A percentile compares a stretch with the other conserved stretches of the same genome.
Conservation (phyloP, 805 yeast genomes). For the Candida chilensis region DNA sequence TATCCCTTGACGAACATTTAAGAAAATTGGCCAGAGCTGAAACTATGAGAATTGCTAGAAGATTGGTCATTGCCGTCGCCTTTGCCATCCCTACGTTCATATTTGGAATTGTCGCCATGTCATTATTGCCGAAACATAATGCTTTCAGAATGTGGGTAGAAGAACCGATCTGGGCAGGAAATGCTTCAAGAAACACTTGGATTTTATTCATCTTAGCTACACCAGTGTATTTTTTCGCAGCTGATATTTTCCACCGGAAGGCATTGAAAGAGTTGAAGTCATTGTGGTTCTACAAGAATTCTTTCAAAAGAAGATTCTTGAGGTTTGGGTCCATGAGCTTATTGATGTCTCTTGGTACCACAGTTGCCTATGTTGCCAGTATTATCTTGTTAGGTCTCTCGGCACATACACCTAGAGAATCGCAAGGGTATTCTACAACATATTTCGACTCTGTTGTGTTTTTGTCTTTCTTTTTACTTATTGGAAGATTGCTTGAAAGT, state of each 20-base stretch:
- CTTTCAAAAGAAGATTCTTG: slow-evolving; percentile 47
- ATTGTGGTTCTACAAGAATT: slow-evolving; percentile 47
- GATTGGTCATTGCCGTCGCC: slow-evolving; percentile 39
- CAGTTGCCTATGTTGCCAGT: slow-evolving; percentile 64
- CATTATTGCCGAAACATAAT: slow-evolving; percentile 34
- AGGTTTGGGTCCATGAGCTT: slow-evolving; percentile 75
- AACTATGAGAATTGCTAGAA: slow-evolving; percentile 29
- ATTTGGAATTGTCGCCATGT: slow-evolving; percentile 65
- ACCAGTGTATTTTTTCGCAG: slow-evolving; percentile 68
- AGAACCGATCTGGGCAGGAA: slow-evolving; percentile 55
- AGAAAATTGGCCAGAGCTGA: slow-evolving; percentile 38
- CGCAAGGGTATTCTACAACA: slow-evolving; percentile 45
- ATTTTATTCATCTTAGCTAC: slow-evolving; percentile 55
- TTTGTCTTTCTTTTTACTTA: slow-evolving; percentile 58
- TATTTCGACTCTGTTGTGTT: slow-evolving; percentile 78
- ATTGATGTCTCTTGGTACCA: slow-evolving; percentile 64
- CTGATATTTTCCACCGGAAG: slow-evolving; percentile 62
- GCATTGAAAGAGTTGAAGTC: slow-evolving; percentile 51
- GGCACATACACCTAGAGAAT: slow-evolving; percentile 15
- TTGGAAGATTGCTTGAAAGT: slow-evolving; percentile 63
- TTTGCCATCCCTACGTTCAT: slow-evolving; percentile 62
- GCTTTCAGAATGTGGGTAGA: slow-evolving; percentile 43
- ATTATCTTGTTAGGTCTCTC: slow-evolving; percentile 43
- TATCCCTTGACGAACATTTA: slow-evolving; percentile 58
- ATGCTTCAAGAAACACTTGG: slow-evolving; percentile 57